Percentiles rank a stretch among this genome's conserved stretches.
Conservation (phyloP, 169 alveolate species). For the Cryptosporidium andersoni region DNA sequence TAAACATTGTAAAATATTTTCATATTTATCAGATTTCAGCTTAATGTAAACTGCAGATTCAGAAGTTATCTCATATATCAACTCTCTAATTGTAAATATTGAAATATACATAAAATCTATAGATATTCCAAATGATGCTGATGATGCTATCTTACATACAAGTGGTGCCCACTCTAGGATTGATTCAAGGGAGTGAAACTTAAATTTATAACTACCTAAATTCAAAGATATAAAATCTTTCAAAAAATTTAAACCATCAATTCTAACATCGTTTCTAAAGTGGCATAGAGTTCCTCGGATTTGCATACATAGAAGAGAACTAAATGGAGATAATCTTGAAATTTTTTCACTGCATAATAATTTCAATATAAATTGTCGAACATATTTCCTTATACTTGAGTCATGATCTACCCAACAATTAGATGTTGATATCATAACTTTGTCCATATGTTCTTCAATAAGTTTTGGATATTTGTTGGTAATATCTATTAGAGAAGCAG, state of each 20-base stretch:
- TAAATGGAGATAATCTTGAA: slow-evolving; percentile 7
- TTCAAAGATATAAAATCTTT: slow-evolving; percentile 25
- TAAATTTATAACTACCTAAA: slow-evolving; percentile 38
- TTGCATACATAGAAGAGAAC: slow-evolving; percentile 33
- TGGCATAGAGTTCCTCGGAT: slow-evolving; percentile 41
- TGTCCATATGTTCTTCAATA: slow-evolving; percentile 56
- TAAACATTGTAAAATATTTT: neutral
- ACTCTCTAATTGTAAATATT: slow-evolving; percentile 12
- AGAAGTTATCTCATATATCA: slow-evolving; percentile 2
- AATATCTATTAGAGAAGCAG: slow-evolving; percentile 35
- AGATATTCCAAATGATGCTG: neutral
- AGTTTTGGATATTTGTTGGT: slow-evolving; percentile 27
- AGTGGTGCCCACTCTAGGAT: slow-evolving; percentile 52
- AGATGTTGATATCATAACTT: slow-evolving; percentile 25
- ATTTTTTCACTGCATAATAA: neutral
- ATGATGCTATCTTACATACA: slow-evolving; percentile 37
- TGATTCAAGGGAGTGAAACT: slow-evolving; percentile 20
- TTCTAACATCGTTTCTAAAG: slow-evolving; percentile 44
- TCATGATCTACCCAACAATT: slow-evolving; percentile 66
- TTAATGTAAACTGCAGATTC: neutral
- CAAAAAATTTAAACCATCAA: slow-evolving; percentile 43
- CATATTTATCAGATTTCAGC: neutral
- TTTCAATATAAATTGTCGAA: slow-evolving; percentile 14
- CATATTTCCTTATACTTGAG: slow-evolving; percentile 1
- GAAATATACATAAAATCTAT: slow-evolving; percentile 14